These are phyloP conservation scores for Chrysanthemum lavandulifolium DNA, from an alignment of 129 eudicot genomes.

Conservation along the genomic window DNA sequence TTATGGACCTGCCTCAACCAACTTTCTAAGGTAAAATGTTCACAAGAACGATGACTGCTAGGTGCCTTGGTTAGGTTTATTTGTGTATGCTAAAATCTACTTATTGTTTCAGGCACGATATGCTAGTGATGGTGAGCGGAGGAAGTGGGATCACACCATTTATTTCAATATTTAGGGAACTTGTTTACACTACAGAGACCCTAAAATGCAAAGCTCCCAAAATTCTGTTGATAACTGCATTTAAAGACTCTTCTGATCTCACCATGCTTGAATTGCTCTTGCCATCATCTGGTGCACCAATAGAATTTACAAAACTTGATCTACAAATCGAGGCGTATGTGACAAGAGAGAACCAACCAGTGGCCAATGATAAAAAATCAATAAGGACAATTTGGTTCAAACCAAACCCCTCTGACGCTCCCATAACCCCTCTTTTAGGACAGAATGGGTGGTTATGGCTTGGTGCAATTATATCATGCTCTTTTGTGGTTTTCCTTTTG, in stretches of 20 bases:
- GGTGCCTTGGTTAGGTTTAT: neutral
- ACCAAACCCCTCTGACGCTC: slow-evolving; percentile 54
- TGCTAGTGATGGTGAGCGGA: slow-evolving; percentile 84
- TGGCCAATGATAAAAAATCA: slow-evolving; percentile 24
- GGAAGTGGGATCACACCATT: slow-evolving; percentile 97
- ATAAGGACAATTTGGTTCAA: slow-evolving; percentile 55
- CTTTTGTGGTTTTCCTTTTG: slow-evolving; percentile 62
- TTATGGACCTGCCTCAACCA: slow-evolving; percentile 78
- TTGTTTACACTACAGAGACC: slow-evolving; percentile 39
- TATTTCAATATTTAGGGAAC: slow-evolving; percentile 76
- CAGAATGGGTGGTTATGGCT: slow-evolving; percentile 78
- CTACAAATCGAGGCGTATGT: slow-evolving; percentile 81
- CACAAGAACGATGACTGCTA: neutral
- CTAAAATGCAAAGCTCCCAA: slow-evolving; percentile 45
- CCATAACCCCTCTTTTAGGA: slow-evolving; percentile 68
- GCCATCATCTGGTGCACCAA: slow-evolving; percentile 41
- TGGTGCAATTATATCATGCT: slow-evolving; percentile 52
- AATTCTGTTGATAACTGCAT: slow-evolving; percentile 53
- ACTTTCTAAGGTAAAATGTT: slow-evolving; percentile 53
- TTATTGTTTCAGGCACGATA: slow-evolving; percentile 54
- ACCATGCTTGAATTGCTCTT: slow-evolving; percentile 80
- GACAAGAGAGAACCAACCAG: slow-evolving; percentile 53
- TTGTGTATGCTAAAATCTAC: slow-evolving; percentile 1
- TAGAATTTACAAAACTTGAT: slow-evolving; percentile 40
- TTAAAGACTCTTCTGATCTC: slow-evolving; percentile 66